Percentiles rank a stretch among this genome's conserved stretches.
phyloP scores from a whole-genome alignment of 2,329 filamentous ascomycete species.

The Fusarium redolens region DNA sequence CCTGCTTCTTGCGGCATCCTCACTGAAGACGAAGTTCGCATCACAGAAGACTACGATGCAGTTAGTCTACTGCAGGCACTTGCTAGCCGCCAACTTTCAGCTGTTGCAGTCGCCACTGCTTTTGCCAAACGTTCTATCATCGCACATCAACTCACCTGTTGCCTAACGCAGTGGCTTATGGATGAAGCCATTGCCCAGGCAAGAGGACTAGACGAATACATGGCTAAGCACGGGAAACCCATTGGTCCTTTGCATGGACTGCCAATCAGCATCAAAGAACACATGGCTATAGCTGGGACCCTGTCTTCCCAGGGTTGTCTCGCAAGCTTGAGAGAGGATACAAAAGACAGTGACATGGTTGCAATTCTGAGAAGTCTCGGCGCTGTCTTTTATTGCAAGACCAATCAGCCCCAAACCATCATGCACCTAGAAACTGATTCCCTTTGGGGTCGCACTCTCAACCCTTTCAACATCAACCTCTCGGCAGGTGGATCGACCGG shows the following conservation, averaged over 20 bases:
- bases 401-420: conserved; percentile 67
- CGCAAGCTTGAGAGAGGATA: conserved; percentile 7
- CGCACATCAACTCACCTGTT: conserved; percentile 27
- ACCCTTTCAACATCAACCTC: conserved; percentile 67
- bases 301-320: conserved; percentile 5
- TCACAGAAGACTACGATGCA: not conserved
- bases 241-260: conserved; percentile 32
- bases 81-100: not conserved
- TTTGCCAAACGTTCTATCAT: conserved; percentile 25
- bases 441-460: conserved; percentile 67
- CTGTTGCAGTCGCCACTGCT: conserved; percentile 5
- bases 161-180: conserved; percentile 26
- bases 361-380: conserved; percentile 68
- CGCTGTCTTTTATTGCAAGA: conserved; percentile 74
- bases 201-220: conserved; percentile 16
- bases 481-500: conserved; percentile 71
- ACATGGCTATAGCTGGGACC: conserved; percentile 20
- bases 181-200: conserved; percentile 22
- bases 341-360: conserved; percentile 52
- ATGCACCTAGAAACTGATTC: conserved; percentile 66
- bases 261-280: conserved; percentile 30
- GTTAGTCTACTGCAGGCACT: not conserved
- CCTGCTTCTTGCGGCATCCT: not conserved
- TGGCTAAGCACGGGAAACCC: conserved; percentile 5
- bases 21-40: not conserved